A percentile compares a stretch with the other conserved stretches of the same genome.
Conservation (phyloP, 2,329 filamentous ascomycete genomes). For the Alternaria viburni region DNA sequence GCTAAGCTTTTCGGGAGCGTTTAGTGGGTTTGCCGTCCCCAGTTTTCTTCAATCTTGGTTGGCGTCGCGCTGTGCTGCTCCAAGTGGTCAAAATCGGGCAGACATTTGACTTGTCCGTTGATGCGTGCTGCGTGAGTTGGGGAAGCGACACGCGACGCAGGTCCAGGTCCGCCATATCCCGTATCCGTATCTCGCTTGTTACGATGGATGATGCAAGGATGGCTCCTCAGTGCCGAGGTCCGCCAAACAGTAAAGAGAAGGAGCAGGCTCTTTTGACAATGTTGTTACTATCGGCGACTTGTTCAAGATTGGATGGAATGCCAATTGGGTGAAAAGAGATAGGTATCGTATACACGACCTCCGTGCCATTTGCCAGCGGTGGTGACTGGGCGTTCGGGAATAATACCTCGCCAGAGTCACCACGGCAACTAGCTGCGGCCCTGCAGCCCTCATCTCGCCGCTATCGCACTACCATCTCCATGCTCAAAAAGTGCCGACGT, state of each 20-base stretch:
- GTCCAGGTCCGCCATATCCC: neutral
- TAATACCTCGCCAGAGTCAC: neutral
- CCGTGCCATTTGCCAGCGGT: neutral
- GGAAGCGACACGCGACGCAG: neutral
- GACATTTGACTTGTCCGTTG: neutral
- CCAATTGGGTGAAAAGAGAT: neutral
- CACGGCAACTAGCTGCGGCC: neutral
- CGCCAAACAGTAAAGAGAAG: neutral
- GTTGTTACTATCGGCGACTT: neutral
- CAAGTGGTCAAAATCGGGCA: neutral
- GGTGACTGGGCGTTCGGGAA: neutral
- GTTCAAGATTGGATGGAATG: neutral
- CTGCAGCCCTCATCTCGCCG: neutral
- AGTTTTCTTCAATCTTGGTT: neutral
- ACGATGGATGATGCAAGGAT: neutral
- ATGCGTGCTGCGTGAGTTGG: neutral
- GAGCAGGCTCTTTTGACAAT: neutral
- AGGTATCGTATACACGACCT: neutral
- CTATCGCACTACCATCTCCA: neutral
- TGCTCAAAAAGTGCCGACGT: neutral
- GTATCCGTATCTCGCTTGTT: constrained; percentile 1
- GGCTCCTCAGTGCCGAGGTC: neutral
- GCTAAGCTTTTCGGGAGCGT: neutral
- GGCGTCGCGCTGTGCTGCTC: neutral
- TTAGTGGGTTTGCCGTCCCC: neutral